A percentile compares a stretch with the other conserved stretches of the same genome.
phyloP scores from a whole-genome alignment of 208 protist genomes.

The Herpetomonas samuelpessoai region DNA sequence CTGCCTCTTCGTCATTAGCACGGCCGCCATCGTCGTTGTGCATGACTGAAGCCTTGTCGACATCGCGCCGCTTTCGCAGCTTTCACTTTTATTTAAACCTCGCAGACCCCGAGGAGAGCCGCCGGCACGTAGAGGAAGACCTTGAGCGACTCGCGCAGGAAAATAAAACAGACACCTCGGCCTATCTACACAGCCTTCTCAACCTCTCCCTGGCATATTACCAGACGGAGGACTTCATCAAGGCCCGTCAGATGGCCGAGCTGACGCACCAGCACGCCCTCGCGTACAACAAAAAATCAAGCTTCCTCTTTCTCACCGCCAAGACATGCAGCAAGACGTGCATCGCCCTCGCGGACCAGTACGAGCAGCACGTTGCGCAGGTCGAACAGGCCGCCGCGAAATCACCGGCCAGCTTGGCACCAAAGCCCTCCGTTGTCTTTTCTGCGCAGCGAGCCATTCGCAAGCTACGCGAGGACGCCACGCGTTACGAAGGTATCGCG shows the following conservation, averaged over 20 bases:
- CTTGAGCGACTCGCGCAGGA: conserved; percentile 46
- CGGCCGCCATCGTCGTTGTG: no score
- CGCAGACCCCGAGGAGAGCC: conserved; percentile 67
- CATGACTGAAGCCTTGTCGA: no score
- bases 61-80: conserved; percentile 38
- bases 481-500: conserved; percentile 67
- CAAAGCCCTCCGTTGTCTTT: conserved; percentile 53
- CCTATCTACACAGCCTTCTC: conserved; percentile 66
- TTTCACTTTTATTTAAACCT: conserved; percentile 83
- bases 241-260: conserved; percentile 47
- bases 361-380: conserved; percentile 49
- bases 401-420: conserved; percentile 37
- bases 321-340: conserved; percentile 52
- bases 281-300: conserved; percentile 37
- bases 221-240: conserved; percentile 60
- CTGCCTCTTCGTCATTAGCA: no score
- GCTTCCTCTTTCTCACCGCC: conserved; percentile 68
- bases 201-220: conserved; percentile 71
- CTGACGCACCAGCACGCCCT: conserved; percentile 53
- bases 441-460: conserved; percentile 51
- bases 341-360: conserved; percentile 45
- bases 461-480: conserved; percentile 64
- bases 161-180: conserved; percentile 40
- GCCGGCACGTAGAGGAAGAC: conserved; percentile 58
- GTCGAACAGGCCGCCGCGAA: conserved; percentile 19